phyloP scores from a whole-genome alignment of 78 protist genomes.

The Goniomonas avonlea region DNA sequence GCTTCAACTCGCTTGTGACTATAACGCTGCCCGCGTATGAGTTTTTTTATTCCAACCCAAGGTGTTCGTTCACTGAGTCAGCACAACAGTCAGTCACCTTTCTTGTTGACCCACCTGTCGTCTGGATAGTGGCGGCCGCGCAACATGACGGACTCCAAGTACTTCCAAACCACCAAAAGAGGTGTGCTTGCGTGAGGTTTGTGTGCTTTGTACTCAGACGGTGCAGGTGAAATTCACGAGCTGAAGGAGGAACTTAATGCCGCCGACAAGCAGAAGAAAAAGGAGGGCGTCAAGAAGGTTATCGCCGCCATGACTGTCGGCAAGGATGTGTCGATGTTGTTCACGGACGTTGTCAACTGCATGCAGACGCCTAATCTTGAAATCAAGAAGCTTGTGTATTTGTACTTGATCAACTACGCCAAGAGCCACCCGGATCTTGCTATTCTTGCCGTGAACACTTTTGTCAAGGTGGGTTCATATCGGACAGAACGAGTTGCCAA shows the following conservation, averaged over 20 bases:
- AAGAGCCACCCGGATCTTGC: conserved; percentile 94
- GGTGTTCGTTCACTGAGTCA: too few species aligned
- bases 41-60: too few species aligned
- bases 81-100: too few species aligned
- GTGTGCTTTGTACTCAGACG: too few species aligned
- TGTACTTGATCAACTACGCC: conserved; percentile 96
- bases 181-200: too few species aligned
- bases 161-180: conserved; percentile 15
- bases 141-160: conserved; percentile 10
- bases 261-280: conserved; percentile 44
- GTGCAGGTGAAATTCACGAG: conserved; percentile 56
- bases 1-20: too few species aligned
- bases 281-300: conserved; percentile 94
- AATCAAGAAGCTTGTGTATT: conserved; percentile 96
- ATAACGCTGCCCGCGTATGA: too few species aligned
- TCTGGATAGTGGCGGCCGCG: too few species aligned
- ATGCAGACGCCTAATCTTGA: conserved; percentile 87
- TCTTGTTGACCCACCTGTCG: too few species aligned
- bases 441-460: conserved; percentile 93
- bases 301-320: conserved; percentile 99
- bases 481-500: too few species aligned
- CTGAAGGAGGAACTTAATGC: conserved; percentile 41
- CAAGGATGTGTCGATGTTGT: conserved; percentile 85
- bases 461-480: conserved; percentile 72
- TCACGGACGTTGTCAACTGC: conserved; percentile 85